Conservation (phyloP, 1,284 basidiomycete species). For the Cryptococcus depauperatus region DNA sequence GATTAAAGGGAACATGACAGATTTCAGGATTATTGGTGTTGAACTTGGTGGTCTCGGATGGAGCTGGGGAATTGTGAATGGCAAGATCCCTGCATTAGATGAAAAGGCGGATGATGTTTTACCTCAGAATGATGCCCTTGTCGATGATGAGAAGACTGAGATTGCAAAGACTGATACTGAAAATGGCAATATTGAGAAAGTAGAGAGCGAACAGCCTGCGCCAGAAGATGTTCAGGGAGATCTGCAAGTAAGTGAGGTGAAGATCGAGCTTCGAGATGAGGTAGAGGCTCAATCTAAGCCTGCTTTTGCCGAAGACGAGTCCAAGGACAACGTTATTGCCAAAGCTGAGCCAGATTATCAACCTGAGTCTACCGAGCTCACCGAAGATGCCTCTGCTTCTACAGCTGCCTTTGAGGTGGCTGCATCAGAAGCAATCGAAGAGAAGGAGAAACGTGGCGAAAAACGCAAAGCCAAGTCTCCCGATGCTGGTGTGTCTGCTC, state of each 20-base stretch:
- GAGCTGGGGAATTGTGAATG: conserved; percentile 44
- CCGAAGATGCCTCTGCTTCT: neutral
- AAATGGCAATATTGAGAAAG: conserved; percentile 1
- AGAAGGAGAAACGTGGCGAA: conserved; percentile 32
- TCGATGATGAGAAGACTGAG: conserved; percentile 18
- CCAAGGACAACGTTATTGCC: neutral
- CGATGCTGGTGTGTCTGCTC: conserved; percentile 34
- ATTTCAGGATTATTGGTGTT: conserved; percentile 89
- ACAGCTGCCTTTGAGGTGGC: neutral
- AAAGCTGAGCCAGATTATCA: too few species aligned
- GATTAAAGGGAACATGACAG: conserved; percentile 75
- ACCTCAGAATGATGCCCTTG: too few species aligned
- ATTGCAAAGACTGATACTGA: conserved; percentile 10
- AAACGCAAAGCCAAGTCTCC: conserved; percentile 44
- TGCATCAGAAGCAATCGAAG: conserved; percentile 2
- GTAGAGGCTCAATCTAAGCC: neutral
- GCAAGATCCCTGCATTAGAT: conserved; percentile 14
- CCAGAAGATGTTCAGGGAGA: neutral
- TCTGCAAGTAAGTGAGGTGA: conserved; percentile 9
- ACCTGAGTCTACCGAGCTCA: neutral
- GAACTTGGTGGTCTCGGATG: conserved; percentile 53
- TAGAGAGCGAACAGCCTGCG: conserved; percentile 1
- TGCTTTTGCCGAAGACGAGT: neutral
- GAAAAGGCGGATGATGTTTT: too few species aligned
- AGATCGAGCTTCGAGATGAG: neutral